Conservation (phyloP, 2,329 filamentous ascomycete species). For the Paecilomyces variotii region DNA sequence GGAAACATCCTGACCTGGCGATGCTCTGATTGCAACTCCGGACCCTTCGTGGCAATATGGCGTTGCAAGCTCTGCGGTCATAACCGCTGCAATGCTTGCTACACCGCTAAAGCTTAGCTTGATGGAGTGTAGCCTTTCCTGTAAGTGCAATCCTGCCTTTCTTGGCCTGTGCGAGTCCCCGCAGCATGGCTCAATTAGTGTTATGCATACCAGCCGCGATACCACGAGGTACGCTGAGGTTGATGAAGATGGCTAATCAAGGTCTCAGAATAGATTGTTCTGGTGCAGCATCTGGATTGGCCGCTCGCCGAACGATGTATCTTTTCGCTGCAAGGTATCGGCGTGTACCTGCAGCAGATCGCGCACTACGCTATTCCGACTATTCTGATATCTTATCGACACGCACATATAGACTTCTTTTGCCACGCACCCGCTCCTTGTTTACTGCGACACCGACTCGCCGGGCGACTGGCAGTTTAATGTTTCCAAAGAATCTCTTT, state of each 20-base stretch:
- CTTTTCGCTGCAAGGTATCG: neutral
- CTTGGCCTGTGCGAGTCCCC: neutral
- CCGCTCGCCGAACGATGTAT: neutral
- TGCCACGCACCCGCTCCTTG: neutral
- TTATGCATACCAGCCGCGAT: neutral
- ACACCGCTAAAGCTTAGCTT: conserved; percentile 22
- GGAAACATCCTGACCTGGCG: conserved; percentile 37
- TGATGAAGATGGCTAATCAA: neutral
- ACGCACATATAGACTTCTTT: neutral
- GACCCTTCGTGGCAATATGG: conserved; percentile 35
- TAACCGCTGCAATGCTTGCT: conserved; percentile 33
- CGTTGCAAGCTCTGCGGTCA: conserved; percentile 36
- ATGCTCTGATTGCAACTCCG: conserved; percentile 36
- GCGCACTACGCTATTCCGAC: neutral
- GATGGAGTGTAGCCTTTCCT: neutral
- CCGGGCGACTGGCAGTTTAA: neutral
- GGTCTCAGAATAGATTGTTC: neutral
- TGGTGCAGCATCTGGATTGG: neutral
- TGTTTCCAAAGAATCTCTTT: neutral
- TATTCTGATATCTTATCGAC: neutral
- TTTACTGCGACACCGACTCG: neutral
- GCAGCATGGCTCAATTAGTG: neutral
- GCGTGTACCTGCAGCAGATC: neutral
- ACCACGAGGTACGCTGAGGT: neutral
- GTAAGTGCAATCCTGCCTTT: neutral